These are phyloP conservation scores for Saccharomycopsis sp. DNA, from an alignment of 805 yeast genomes.

Conservation along the genomic window DNA sequence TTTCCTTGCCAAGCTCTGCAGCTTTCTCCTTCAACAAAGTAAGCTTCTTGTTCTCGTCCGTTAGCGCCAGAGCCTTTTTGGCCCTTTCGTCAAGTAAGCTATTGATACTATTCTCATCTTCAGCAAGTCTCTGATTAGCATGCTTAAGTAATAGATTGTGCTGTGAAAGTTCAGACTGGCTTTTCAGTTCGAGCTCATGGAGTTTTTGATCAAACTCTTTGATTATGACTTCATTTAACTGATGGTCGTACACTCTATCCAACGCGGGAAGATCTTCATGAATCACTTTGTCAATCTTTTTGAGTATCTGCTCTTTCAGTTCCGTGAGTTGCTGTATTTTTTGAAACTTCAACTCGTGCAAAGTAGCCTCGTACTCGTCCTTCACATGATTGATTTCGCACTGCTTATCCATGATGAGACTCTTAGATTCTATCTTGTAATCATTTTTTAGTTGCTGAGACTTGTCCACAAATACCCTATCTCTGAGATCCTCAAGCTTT, in stretches of 20 bases:
- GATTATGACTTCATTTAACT: not conserved
- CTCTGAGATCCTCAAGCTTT: slow-evolving; percentile 28
- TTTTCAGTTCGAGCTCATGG: not conserved
- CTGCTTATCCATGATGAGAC: not conserved
- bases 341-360: not conserved
- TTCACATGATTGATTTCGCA: not conserved
- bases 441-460: slow-evolving; percentile 34
- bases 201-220: not conserved
- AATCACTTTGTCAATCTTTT: not conserved
- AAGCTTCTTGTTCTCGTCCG: not conserved
- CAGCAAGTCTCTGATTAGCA: not conserved
- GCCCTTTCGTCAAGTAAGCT: not conserved
- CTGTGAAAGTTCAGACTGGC: not conserved
- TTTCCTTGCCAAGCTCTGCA: not conserved
- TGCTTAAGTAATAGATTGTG: not conserved
- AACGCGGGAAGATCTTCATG: not conserved
- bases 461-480: slow-evolving; percentile 19
- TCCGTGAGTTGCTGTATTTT: not conserved
- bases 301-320: not conserved
- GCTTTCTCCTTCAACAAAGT: not conserved
- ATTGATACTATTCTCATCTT: not conserved
- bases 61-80: not conserved
- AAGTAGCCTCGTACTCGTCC: not conserved
- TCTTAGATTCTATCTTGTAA: not conserved
- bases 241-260: not conserved